Evolutionary conservation across 257 asterid genomes (phyloP).

Genomic region (Capsicum pubescens): DNA sequence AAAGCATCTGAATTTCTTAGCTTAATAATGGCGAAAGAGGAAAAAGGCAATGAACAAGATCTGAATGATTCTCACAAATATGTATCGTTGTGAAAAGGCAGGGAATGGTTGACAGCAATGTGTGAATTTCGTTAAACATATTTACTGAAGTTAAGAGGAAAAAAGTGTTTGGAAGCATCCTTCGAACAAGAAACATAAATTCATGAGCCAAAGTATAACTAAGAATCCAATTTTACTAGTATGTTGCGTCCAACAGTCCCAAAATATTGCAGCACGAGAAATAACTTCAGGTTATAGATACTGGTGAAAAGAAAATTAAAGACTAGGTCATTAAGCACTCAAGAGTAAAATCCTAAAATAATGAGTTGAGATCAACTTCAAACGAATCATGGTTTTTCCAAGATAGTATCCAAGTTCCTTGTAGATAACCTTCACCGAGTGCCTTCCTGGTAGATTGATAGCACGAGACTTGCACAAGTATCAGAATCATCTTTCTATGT

Average conservation of each 20-base stretch:
- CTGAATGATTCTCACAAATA: neutral
- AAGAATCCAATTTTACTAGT: constrained; percentile 1
- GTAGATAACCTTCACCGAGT: neutral
- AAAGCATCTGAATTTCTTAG: neutral
- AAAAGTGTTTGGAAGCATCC: neutral
- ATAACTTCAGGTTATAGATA: neutral
- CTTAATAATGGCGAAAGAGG: neutral
- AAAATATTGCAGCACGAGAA: neutral
- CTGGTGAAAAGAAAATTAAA: neutral
- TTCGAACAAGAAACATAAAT: neutral
- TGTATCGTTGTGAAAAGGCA: neutral
- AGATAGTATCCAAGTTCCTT: neutral
- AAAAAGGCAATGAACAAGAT: neutral
- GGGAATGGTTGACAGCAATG: neutral
- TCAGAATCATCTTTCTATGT: too few relatives aligned
- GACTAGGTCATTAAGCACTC: neutral
- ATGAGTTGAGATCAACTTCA: neutral
- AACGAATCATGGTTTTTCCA: neutral
- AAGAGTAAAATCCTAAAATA: neutral
- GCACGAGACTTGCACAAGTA: neutral
- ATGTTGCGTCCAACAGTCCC: neutral
- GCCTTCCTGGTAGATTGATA: neutral
- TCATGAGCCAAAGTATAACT: neutral
- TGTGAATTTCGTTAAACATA: neutral
- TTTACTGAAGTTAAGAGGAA: neutral